These are phyloP conservation scores for Aspergillus ochraceoroseus DNA, from an alignment of 2,329 filamentous ascomycete species.

Conservation along the genomic window DNA sequence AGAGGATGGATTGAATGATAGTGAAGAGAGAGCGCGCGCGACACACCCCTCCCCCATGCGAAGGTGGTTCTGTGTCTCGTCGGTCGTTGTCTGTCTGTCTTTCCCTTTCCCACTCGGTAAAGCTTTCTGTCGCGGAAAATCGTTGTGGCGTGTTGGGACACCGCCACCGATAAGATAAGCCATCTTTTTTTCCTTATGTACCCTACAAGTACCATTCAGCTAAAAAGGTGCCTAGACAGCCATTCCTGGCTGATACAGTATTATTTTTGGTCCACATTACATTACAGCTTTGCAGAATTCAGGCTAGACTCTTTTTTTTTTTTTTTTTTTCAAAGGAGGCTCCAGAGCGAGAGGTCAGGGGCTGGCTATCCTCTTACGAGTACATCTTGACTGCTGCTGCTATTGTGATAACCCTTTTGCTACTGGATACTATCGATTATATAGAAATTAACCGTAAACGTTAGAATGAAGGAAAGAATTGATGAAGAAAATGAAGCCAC, in stretches of 20 bases:
- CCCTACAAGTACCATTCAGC: too few species aligned
- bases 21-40: constrained; percentile 8
- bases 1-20: neutral
- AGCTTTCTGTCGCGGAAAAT: constrained; percentile 34
- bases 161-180: constrained; percentile 36
- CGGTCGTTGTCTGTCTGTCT: neutral
- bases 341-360: too few species aligned
- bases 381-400: too few species aligned
- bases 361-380: too few species aligned
- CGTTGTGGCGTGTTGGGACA: constrained; percentile 28
- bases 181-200: neutral
- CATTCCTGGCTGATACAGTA: too few species aligned
- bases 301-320: too few species aligned
- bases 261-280: too few species aligned
- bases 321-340: too few species aligned
- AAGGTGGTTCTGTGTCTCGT: constrained; percentile 4
- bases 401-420: too few species aligned
- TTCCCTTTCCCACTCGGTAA: constrained; percentile 5
- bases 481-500: too few species aligned
- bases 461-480: constrained; percentile 1
- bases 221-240: too few species aligned
- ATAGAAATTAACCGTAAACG: constrained; percentile 8
- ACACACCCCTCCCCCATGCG: constrained; percentile 22
- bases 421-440: neutral
- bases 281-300: too few species aligned